Evolutionary conservation across 768 basidiomycete species (phyloP), one percentile per base, ranked within the genome.

Genomic region (Solioccasus polychromus): DNA sequence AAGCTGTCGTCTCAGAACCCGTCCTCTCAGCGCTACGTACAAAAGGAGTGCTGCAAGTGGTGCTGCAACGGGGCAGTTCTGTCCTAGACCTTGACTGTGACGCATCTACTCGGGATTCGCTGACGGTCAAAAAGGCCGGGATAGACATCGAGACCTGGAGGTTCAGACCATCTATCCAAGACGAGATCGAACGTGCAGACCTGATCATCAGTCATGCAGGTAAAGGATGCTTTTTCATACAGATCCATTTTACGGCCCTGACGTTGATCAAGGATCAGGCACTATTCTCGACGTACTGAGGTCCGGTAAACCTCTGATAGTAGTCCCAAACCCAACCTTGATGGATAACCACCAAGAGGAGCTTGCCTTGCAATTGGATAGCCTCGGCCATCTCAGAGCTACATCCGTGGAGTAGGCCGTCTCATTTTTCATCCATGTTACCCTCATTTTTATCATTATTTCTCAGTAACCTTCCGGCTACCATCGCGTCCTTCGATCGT

Each of bases 281-380:
- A 96, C 95, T 4, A 93, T 98, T 57, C 75, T 98, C 24, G 90
- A 95, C 35, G 90, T 84, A 9, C 71, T 97, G 38, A 74, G 92
- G 25, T 70, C 79, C 39, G 73, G 75, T 37, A 92, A 87, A 58
- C 77, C 80, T 7, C 71, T 99, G 52, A 84, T 99, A 52, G 86
- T 89, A 4, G 83, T 96, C 3, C 93, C 93, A 10, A 99, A 99
- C 63, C 71, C 83, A 34, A 85, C 88, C 1, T 70, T 99, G 24
- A 77, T 94, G 63, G 85, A 96, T 64, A 89, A 96, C 62, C 95
- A 99, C 60, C 95, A 99, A 71, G 74, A 82, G 43, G 92, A 99
- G 59, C 73, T 99, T 5, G 92, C 95, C 0, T 66, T 74, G 31
- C 79, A 82, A 11, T 70, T 99, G 44, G 72, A 73, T 14, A 64